A percentile compares a stretch with the other conserved stretches of the same genome.
These are phyloP conservation scores for Scedosporium minutisporum DNA, from an alignment of 2,329 filamentous ascomycete genomes.

Conservation along the genomic window DNA sequence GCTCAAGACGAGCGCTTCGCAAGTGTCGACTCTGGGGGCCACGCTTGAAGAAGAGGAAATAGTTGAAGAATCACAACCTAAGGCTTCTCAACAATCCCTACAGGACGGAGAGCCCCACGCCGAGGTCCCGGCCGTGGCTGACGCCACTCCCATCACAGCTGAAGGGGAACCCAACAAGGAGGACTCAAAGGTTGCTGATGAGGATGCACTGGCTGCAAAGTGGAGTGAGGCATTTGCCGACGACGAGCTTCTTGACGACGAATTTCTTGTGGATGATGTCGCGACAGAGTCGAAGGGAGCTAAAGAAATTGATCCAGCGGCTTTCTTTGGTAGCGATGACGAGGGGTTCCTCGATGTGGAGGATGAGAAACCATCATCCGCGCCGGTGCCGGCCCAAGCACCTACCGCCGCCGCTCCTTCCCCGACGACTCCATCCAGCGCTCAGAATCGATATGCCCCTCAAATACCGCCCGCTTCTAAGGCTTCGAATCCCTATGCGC, in stretches of 20 bases:
- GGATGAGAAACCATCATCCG: slow-evolving; percentile 22
- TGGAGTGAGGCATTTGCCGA: slow-evolving; percentile 76
- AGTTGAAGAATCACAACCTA: neutral
- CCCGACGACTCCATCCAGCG: slow-evolving; percentile 1
- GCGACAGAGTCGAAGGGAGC: slow-evolving; percentile 24
- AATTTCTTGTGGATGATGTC: slow-evolving; percentile 51
- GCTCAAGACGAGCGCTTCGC: neutral
- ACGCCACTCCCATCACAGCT: slow-evolving; percentile 11
- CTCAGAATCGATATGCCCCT: slow-evolving; percentile 11
- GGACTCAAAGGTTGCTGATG: slow-evolving; percentile 40
- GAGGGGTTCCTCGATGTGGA: slow-evolving; percentile 68
- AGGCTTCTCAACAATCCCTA: neutral
- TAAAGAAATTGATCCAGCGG: slow-evolving; percentile 47
- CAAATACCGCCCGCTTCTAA: slow-evolving; percentile 10
- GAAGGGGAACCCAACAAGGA: slow-evolving; percentile 11
- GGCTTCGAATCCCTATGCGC: slow-evolving; percentile 4
- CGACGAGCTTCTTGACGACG: slow-evolving; percentile 59
- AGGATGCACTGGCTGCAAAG: slow-evolving; percentile 51
- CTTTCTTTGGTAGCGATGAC: slow-evolving; percentile 72
- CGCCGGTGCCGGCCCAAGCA: slow-evolving; percentile 1
- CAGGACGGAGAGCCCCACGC: neutral
- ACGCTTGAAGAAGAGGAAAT: neutral
- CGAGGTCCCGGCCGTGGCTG: neutral
- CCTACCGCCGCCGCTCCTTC: neutral
- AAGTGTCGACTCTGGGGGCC: neutral